phyloP scores from a whole-genome alignment of 768 basidiomycete species.

The Daedaleopsis sinensis region DNA sequence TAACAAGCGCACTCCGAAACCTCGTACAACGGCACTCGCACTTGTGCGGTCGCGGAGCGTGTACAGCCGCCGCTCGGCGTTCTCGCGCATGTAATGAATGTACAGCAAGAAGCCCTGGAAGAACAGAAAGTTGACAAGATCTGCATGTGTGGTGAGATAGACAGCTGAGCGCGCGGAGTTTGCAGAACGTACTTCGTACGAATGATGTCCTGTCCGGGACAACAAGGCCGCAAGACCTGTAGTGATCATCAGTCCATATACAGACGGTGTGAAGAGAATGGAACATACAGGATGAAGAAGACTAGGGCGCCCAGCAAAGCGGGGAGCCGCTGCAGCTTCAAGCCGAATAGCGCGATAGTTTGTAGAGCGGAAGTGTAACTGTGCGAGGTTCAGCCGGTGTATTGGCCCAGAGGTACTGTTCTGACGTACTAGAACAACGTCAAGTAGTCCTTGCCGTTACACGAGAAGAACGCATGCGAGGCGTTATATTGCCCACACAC shows the following conservation, averaged over 20 bases:
- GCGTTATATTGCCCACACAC: conserved; percentile 45
- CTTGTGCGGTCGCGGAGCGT: conserved; percentile 59
- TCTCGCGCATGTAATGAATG: conserved; percentile 52
- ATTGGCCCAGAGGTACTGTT: background rate
- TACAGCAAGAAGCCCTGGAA: conserved; percentile 84
- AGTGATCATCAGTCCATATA: conserved; percentile 9
- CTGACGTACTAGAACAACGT: conserved; percentile 38
- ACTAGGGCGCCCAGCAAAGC: conserved; percentile 58
- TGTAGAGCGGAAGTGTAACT: conserved; percentile 45
- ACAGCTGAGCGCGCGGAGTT: background rate
- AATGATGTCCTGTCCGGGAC: conserved; percentile 42
- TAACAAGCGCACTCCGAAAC: no score
- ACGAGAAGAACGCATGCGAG: conserved; percentile 36
- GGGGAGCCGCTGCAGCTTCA: conserved; percentile 68
- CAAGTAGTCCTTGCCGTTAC: conserved; percentile 46
- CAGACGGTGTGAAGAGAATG: background rate
- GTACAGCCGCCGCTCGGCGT: conserved; percentile 50
- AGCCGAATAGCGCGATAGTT: conserved; percentile 72
- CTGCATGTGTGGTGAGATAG: conserved; percentile 39
- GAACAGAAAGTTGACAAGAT: conserved; percentile 70
- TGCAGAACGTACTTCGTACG: conserved; percentile 39
- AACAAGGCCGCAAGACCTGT: conserved; percentile 39
- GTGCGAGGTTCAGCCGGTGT: conserved; percentile 33
- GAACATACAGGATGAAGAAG: conserved; percentile 57
- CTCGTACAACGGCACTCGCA: conserved; percentile 81